Evolutionary conservation across 352 stramenopile genomes (phyloP), one percentile per base, ranked within the genome.

Genomic region (Sclerospora graminicola): DNA sequence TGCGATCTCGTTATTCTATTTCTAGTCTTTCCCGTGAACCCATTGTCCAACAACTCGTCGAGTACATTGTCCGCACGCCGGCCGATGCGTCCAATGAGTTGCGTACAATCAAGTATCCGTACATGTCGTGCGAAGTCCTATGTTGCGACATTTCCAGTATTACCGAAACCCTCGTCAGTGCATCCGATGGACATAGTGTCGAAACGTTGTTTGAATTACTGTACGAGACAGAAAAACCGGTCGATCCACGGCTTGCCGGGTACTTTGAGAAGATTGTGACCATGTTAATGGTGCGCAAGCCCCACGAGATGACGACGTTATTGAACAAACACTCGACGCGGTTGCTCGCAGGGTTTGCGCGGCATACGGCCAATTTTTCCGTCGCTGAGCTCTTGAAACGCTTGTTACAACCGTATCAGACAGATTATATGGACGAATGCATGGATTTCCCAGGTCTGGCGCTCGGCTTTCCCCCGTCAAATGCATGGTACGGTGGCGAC

Each of bases 111-210:
- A 93, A 90, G 69, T 98, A 96, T 66, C 93, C 95, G 16, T 98
- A 98, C 81, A 97, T 98, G 93, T 76, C 90, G 32, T 98, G 94
- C 60, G 95, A 98, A 64, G 88, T 98, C 35, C 85, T 98, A 41
- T 98, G 92, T 69, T 98, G 90, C 54, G 95, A 98, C 58, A 94
- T 98, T 34, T 73, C 83, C 34, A 82, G 75, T 39, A 96, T 98
- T 47, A 85, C 96, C 5, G 82, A 97, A 54, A 85, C 89, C 13
- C 43, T 98, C 9, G 77, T 95, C 7, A 67, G 46, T 0, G 62
- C 57, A 0, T 63, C 47, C 0, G 60, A 84, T 8, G 71, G 72
- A 8, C 65, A 73, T 27, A 88, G 84, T 28, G 67, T 98, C 9
- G 85, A 96, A 42, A 71, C 89, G 5, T 68, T 98, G 3, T 98